These are phyloP conservation scores for Vanrija humicola DNA, from an alignment of 1,284 basidiomycete genomes.

Conservation along the genomic window DNA sequence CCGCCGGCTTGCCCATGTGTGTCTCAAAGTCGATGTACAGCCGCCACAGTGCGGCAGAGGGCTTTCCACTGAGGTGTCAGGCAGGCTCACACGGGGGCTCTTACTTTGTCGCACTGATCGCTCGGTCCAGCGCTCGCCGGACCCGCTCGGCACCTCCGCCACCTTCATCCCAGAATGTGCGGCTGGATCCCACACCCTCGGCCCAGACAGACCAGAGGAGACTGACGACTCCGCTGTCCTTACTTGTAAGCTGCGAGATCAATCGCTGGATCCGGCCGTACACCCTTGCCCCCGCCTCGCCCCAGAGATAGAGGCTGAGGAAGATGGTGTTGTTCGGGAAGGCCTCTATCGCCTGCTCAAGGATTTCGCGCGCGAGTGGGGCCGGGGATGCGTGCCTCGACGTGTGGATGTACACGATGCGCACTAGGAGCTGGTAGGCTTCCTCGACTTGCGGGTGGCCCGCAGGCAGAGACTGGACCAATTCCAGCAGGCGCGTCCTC, in stretches of 20 bases:
- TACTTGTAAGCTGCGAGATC: slow-evolving; percentile 21
- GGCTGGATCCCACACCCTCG: slow-evolving; percentile 26
- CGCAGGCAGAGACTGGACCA: slow-evolving; percentile 10
- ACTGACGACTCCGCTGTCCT: slow-evolving; percentile 26
- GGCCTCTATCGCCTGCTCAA: slow-evolving; percentile 44
- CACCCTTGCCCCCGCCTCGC: slow-evolving; percentile 46
- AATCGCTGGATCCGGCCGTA: slow-evolving; percentile 48
- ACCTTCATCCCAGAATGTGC: slow-evolving; percentile 40
- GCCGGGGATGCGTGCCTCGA: slow-evolving; percentile 34
- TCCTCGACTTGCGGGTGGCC: slow-evolving; percentile 42
- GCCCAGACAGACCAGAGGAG: slow-evolving; percentile 47
- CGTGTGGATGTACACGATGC: slow-evolving; percentile 43
- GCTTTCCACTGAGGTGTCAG: slow-evolving; percentile 20
- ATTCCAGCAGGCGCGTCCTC: slow-evolving; percentile 12
- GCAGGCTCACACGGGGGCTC: neutral
- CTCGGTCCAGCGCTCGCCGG: slow-evolving; percentile 36
- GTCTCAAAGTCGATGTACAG: slow-evolving; percentile 80
- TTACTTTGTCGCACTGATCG: slow-evolving; percentile 32
- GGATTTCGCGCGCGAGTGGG: slow-evolving; percentile 33
- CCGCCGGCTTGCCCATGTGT: slow-evolving; percentile 56
- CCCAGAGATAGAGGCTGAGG: slow-evolving; percentile 47
- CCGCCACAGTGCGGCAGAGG: slow-evolving; percentile 59
- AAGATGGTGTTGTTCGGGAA: slow-evolving; percentile 52
- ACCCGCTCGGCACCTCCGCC: slow-evolving; percentile 42
- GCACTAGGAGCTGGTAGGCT: slow-evolving; percentile 40